Conservation (phyloP, 306 rosid species). For the Prinsepia uniflora region DNA sequence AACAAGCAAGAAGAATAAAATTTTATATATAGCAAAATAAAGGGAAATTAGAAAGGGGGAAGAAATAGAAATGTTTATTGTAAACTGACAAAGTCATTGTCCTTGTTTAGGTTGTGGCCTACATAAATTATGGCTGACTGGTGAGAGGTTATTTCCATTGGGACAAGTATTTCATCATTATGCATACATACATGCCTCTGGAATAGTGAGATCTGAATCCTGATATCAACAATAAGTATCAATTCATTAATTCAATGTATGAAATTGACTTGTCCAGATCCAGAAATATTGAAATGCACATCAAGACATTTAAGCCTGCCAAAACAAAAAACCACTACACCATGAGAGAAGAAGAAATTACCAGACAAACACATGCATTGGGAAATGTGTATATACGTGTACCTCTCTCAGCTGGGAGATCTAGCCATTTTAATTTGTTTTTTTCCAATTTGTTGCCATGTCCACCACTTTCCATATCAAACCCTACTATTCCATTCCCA, state of each 20-base stretch:
- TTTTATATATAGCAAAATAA: too few relatives aligned
- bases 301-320: slow-evolving; percentile 6
- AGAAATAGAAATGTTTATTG: background rate
- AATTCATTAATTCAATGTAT: slow-evolving; percentile 3
- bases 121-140: slow-evolving; percentile 14
- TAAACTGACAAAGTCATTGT: slow-evolving; percentile 19
- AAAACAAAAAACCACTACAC: background rate
- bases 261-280: slow-evolving; percentile 25
- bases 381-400: slow-evolving; percentile 32
- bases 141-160: slow-evolving; percentile 11
- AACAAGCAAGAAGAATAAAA: too few relatives aligned
- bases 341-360: background rate
- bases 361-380: slow-evolving; percentile 27
- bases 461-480: too few relatives aligned
- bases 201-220: too few relatives aligned
- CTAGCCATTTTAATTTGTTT: background rate
- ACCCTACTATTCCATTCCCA: too few relatives aligned
- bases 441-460: background rate
- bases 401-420: background rate
- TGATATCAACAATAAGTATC: too few relatives aligned
- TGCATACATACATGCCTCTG: too few relatives aligned
- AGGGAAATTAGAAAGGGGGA: too few relatives aligned
- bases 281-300: slow-evolving; percentile 15
- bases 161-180: slow-evolving; percentile 13
- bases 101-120: slow-evolving; percentile 4